Conservation (phyloP, 805 yeast genomes). For the Cyberlindnera maritima region DNA sequence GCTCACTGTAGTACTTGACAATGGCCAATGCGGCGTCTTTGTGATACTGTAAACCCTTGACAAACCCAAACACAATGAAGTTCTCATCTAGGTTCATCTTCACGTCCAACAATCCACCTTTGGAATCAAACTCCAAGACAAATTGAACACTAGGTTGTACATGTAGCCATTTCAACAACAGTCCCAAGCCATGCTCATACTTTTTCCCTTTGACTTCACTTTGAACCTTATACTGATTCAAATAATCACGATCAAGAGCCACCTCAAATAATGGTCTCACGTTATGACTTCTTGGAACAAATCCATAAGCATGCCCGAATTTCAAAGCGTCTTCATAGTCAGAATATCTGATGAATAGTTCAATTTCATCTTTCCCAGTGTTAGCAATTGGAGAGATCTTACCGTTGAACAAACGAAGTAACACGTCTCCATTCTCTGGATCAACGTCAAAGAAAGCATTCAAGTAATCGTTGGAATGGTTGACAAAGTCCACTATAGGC, state of each 20-base stretch:
- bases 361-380: conserved; percentile 22
- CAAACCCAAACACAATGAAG: conserved; percentile 33
- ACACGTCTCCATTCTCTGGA: conserved; percentile 38
- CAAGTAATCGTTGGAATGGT: conserved; percentile 45
- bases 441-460: conserved; percentile 66
- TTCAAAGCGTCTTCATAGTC: conserved; percentile 40
- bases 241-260: conserved; percentile 30
- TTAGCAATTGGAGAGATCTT: not conserved
- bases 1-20: conserved; percentile 14
- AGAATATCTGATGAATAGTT: conserved; percentile 44
- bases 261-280: conserved; percentile 30
- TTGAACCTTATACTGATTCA: conserved; percentile 7
- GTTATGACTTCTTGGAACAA: conserved; percentile 35
- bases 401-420: conserved; percentile 32
- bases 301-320: conserved; percentile 45
- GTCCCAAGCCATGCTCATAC: conserved; percentile 22
- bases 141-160: conserved; percentile 42
- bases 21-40: conserved; percentile 20
- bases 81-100: conserved; percentile 31
- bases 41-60: conserved; percentile 22
- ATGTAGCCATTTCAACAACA: conserved; percentile 34
- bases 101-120: conserved; percentile 18
- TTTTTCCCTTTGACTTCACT: conserved; percentile 10
- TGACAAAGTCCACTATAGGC: conserved; percentile 66
- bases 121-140: conserved; percentile 24